phyloP scores from a whole-genome alignment of 129 eudicot genomes.

The Flaveria robusta region DNA sequence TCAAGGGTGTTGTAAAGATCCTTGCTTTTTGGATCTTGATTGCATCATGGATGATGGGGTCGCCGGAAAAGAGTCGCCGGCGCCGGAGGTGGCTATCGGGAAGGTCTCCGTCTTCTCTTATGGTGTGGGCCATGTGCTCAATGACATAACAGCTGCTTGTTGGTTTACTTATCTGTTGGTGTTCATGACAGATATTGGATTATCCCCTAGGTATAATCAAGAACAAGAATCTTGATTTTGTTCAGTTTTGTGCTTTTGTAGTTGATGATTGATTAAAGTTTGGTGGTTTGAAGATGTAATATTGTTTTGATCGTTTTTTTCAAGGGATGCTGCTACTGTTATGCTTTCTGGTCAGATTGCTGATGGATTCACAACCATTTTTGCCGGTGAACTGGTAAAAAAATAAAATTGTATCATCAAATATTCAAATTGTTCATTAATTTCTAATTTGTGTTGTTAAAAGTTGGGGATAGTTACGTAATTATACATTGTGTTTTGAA shows the following conservation, averaged over 20 bases:
- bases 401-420: background rate
- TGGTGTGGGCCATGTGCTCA: constrained; percentile 96
- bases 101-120: constrained; percentile 67
- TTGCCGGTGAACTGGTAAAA: constrained; percentile 85
- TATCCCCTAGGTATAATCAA: constrained; percentile 63
- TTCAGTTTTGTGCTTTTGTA: background rate
- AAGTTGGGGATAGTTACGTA: background rate
- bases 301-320: constrained; percentile 9
- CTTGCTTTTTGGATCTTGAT: background rate
- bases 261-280: background rate
- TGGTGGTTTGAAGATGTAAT: background rate
- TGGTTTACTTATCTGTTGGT: constrained; percentile 95
- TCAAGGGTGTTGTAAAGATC: background rate
- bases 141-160: constrained; percentile 91
- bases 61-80: constrained; percentile 47
- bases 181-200: constrained; percentile 84
- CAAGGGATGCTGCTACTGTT: constrained; percentile 79
- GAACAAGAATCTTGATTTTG: background rate
- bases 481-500: background rate
- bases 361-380: constrained; percentile 80
- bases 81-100: constrained; percentile 41
- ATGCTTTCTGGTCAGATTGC: constrained; percentile 97
- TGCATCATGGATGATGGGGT: constrained; percentile 42
- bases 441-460: background rate
- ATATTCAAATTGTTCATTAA: background rate